A percentile compares a stretch with the other conserved stretches of the same genome.
These are phyloP conservation scores for Lithocarpus polystachyus DNA, from an alignment of 306 rosid genomes.

Conservation along the genomic window DNA sequence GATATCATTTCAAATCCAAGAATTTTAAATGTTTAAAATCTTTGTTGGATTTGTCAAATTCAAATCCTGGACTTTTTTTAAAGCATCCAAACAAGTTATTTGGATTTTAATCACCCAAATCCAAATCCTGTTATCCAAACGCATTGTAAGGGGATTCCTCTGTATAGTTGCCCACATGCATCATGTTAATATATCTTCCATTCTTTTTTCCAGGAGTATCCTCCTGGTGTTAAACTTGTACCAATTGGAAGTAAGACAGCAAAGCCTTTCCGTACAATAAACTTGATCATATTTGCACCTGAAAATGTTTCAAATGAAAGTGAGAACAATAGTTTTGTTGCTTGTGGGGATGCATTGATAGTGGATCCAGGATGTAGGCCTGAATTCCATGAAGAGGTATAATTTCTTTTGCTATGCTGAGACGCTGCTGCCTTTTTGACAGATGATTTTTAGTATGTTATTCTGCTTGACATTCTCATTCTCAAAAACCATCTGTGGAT, in stretches of 20 bases:
- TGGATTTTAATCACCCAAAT: too few species aligned
- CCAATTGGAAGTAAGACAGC: conserved; percentile 77
- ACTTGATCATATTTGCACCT: conserved; percentile 75
- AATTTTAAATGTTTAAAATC: too few species aligned
- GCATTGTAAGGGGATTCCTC: background rate
- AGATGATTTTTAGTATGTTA: background rate
- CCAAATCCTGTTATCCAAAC: too few species aligned
- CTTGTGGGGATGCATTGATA: conserved; percentile 75
- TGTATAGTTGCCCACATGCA: background rate
- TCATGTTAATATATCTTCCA: conserved; percentile 7
- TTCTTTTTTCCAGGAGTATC: conserved; percentile 62
- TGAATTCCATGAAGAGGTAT: conserved; percentile 70
- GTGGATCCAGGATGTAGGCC: conserved; percentile 84
- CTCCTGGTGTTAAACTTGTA: conserved; percentile 65
- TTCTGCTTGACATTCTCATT: background rate
- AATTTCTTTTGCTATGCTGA: background rate
- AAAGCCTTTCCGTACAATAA: conserved; percentile 71
- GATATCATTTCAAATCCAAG: too few species aligned
- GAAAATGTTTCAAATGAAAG: conserved; percentile 31
- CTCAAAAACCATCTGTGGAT: background rate
- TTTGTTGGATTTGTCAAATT: too few species aligned
- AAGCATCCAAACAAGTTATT: too few species aligned
- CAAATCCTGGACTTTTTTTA: too few species aligned
- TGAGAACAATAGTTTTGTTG: conserved; percentile 39
- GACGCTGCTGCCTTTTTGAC: background rate